Evolutionary conservation across 169 alveolate species (phyloP).

Genomic region (Pseudocohnilembus persalinus): DNA sequence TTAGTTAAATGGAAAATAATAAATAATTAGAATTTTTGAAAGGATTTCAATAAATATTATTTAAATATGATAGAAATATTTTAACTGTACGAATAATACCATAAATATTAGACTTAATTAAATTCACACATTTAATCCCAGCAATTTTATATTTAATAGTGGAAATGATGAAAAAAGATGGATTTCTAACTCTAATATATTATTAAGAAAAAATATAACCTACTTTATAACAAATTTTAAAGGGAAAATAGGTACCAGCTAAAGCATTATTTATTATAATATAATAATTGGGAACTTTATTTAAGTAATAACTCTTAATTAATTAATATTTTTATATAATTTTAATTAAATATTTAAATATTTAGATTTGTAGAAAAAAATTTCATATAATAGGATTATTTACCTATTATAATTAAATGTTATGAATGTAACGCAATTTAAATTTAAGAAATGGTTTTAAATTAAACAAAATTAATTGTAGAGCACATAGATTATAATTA

Average conservation of each 20-base stretch:
- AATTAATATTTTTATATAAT: no score
- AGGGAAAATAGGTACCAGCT: not conserved
- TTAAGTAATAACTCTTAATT: not conserved
- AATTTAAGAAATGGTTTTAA: not conserved
- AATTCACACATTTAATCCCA: conserved; percentile 14
- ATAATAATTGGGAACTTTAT: not conserved
- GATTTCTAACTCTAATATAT: not conserved
- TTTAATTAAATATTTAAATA: no score
- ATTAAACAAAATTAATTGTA: not conserved
- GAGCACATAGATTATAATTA: not conserved
- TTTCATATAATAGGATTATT: not conserved
- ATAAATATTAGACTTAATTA: conserved; percentile 1
- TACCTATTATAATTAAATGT: not conserved
- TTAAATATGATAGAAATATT: conserved; percentile 16
- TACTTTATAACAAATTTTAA: not conserved
- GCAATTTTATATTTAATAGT: not conserved
- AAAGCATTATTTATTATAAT: not conserved
- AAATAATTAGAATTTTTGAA: conserved; percentile 3
- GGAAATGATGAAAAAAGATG: not conserved
- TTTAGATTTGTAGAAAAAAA: not conserved
- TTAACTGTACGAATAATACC: conserved; percentile 13
- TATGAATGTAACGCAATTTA: not conserved
- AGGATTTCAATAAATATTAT: conserved; percentile 4
- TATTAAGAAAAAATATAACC: not conserved
- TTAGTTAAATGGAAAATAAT: conserved; percentile 12